A percentile compares a stretch with the other conserved stretches of the same genome.
These are phyloP conservation scores for Paramecium caudatum DNA, from an alignment of 73 alveolate species.

Conservation along the genomic window DNA sequence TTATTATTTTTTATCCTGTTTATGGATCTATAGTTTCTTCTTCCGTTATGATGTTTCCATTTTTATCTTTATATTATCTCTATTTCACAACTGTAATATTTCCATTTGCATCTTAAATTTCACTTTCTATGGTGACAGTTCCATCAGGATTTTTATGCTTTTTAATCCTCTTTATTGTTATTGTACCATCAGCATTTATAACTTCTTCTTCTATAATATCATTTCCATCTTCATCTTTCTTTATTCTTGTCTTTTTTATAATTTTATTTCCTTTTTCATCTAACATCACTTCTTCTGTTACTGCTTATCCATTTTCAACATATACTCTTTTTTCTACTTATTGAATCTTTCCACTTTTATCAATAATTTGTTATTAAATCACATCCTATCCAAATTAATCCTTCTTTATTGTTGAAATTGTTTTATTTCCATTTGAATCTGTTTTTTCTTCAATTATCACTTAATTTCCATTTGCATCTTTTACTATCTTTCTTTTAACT, in stretches of 20 bases:
- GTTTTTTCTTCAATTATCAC: slow-evolving; percentile 67
- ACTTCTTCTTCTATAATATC: slow-evolving; percentile 29
- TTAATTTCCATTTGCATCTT: slow-evolving; percentile 75
- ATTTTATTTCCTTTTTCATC: slow-evolving; percentile 74
- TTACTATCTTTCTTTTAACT: slow-evolving; percentile 54
- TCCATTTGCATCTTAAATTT: slow-evolving; percentile 66
- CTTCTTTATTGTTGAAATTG: slow-evolving; percentile 64
- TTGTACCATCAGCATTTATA: slow-evolving; percentile 65
- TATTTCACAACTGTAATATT: slow-evolving; percentile 56
- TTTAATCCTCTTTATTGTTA: neutral
- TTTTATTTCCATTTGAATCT: slow-evolving; percentile 71
- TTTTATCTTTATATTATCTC: slow-evolving; percentile 60
- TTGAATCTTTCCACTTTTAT: slow-evolving; percentile 65
- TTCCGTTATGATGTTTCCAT: slow-evolving; percentile 65
- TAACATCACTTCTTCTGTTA: slow-evolving; percentile 65
- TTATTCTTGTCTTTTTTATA: slow-evolving; percentile 65
- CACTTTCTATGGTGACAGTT: slow-evolving; percentile 57
- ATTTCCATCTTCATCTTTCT: slow-evolving; percentile 72
- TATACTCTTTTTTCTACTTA: slow-evolving; percentile 14
- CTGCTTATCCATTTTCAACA: slow-evolving; percentile 24
- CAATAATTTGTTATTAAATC: slow-evolving; percentile 58
- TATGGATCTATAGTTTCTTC: slow-evolving; percentile 68
- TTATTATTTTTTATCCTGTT: slow-evolving; percentile 69
- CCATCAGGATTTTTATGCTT: slow-evolving; percentile 37
- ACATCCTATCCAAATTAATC: slow-evolving; percentile 70